These are phyloP conservation scores for Metschnikowia orientalis DNA, from an alignment of 805 yeast genomes.

Conservation along the genomic window DNA sequence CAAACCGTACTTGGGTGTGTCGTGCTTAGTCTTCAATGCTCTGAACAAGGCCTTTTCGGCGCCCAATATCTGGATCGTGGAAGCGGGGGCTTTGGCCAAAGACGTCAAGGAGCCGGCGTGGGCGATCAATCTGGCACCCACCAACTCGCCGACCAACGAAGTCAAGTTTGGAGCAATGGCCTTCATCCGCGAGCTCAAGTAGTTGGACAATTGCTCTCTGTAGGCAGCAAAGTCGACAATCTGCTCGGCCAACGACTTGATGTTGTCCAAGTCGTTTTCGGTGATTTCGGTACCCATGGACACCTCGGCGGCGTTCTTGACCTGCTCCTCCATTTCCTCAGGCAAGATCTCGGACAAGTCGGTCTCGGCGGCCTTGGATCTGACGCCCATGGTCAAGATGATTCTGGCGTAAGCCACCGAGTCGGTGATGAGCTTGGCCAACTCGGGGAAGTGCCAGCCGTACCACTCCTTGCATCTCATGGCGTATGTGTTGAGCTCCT, in stretches of 20 bases:
- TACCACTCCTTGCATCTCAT: constrained; percentile 99
- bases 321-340: constrained; percentile 48
- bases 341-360: constrained; percentile 59
- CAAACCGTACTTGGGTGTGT: constrained; percentile 94
- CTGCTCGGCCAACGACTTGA: constrained; percentile 88
- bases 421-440: constrained; percentile 94
- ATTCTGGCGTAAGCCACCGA: constrained; percentile 95
- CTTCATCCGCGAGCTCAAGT: constrained; percentile 91
- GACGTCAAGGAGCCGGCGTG: constrained; percentile 98
- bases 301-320: constrained; percentile 95
- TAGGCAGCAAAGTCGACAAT: constrained; percentile 93
- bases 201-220: constrained; percentile 92
- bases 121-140: constrained; percentile 96
- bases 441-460: constrained; percentile 99
- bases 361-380: constrained; percentile 85
- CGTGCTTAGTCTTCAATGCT: constrained; percentile 93
- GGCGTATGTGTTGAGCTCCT: constrained; percentile 95
- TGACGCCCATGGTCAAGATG: constrained; percentile 87
- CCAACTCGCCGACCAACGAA: constrained; percentile 96
- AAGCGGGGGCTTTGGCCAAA: constrained; percentile 97
- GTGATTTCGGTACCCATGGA: constrained; percentile 99
- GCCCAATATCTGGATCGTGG: constrained; percentile 96
- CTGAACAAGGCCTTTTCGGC: constrained; percentile 96
- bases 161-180: constrained; percentile 98
- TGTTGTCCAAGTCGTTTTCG: constrained; percentile 80